phyloP scores from a whole-genome alignment of 192 early-diverging fungal genomes.

The Podila minutissima region DNA sequence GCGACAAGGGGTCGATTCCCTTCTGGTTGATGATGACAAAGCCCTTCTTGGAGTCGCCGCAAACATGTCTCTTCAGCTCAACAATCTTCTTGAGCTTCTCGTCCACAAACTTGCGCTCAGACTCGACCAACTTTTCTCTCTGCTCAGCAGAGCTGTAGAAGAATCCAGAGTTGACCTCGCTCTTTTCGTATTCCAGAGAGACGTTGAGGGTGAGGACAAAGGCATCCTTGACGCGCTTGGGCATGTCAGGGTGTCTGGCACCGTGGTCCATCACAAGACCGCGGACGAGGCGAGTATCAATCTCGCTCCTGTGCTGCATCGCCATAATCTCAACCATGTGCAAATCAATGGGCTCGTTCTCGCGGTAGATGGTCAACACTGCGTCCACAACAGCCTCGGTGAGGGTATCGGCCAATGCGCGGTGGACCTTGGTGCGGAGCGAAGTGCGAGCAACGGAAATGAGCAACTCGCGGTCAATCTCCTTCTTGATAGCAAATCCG shows the following conservation, averaged over 20 bases:
- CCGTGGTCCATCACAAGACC: slow-evolving; percentile 99
- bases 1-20: slow-evolving; percentile 97
- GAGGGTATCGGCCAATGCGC: slow-evolving; percentile 88
- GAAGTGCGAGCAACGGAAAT: slow-evolving; percentile 94
- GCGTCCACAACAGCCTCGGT: slow-evolving; percentile 98
- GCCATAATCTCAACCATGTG: slow-evolving; percentile 99
- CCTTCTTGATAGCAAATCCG: slow-evolving; percentile 76
- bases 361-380: slow-evolving; percentile 85
- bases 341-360: slow-evolving; percentile 92
- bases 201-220: slow-evolving; percentile 96
- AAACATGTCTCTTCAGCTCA: slow-evolving; percentile 97
- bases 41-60: slow-evolving; percentile 82
- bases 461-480: slow-evolving; percentile 91
- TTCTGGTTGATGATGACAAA: slow-evolving; percentile 99
- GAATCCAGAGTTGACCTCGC: slow-evolving; percentile 98
- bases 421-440: slow-evolving; percentile 94
- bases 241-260: slow-evolving; percentile 99
- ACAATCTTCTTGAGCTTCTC: slow-evolving; percentile 94
- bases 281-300: slow-evolving; percentile 92
- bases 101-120: slow-evolving; percentile 96
- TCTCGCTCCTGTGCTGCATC: slow-evolving; percentile 99
- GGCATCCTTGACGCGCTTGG: slow-evolving; percentile 90
- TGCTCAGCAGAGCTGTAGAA: slow-evolving; percentile 98
- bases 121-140: slow-evolving; percentile 98
- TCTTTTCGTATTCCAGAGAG: slow-evolving; percentile 99